These are phyloP conservation scores for Fusarium cicatricum DNA, from an alignment of 2,329 filamentous ascomycete species.

Conservation along the genomic window DNA sequence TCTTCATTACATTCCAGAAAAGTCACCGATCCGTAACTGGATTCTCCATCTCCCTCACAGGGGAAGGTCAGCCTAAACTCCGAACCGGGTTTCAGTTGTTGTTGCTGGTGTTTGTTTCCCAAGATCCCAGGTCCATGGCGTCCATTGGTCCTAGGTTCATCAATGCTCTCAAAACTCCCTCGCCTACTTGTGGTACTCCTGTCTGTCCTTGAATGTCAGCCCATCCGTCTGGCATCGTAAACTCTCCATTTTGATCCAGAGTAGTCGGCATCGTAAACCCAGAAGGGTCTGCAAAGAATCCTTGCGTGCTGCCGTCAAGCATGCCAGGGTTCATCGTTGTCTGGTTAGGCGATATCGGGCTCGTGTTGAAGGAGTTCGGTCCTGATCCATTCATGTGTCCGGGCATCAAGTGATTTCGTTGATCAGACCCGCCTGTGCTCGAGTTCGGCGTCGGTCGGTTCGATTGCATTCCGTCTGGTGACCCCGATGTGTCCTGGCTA, in stretches of 20 bases:
- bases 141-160: constrained; percentile 69
- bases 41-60: background rate
- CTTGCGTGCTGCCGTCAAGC: constrained; percentile 48
- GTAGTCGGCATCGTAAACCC: constrained; percentile 47
- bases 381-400: constrained; percentile 50
- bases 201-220: constrained; percentile 51
- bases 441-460: constrained; percentile 69
- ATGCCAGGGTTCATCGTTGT: constrained; percentile 49
- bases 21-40: constrained; percentile 1
- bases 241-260: constrained; percentile 45
- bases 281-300: constrained; percentile 52
- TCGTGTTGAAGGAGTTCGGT: constrained; percentile 60
- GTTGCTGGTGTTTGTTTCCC: constrained; percentile 52
- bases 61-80: background rate
- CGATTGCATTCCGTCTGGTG: constrained; percentile 59
- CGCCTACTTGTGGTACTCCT: constrained; percentile 63
- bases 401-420: constrained; percentile 39
- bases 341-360: constrained; percentile 57
- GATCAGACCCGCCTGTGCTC: constrained; percentile 49
- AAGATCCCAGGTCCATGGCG: constrained; percentile 63
- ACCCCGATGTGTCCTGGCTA: constrained; percentile 57
- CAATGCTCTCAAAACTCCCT: constrained; percentile 64
- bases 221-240: constrained; percentile 57
- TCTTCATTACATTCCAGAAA: constrained; percentile 11
- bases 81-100: constrained; percentile 36